Evolutionary conservation across 352 stramenopile genomes (phyloP).

Genomic region (Bremia lactucae): DNA sequence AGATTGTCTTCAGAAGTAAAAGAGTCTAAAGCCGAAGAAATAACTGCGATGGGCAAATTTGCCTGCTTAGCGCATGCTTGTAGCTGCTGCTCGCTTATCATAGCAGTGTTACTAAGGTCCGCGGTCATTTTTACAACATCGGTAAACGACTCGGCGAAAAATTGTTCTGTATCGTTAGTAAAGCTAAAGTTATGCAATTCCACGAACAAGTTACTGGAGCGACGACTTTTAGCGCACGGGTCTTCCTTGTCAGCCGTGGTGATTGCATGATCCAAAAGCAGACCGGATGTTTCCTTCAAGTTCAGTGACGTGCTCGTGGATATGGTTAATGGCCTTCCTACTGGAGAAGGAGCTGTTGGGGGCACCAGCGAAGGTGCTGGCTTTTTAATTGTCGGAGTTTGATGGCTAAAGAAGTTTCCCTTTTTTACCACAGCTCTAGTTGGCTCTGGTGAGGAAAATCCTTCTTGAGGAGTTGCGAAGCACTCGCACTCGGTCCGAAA

Average conservation of each 20-base stretch:
- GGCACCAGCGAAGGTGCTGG: slow-evolving; percentile 17
- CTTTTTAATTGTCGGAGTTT: slow-evolving; percentile 24
- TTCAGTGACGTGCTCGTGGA: slow-evolving; percentile 3
- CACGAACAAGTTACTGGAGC: slow-evolving; percentile 56
- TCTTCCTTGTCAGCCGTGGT: slow-evolving; percentile 31
- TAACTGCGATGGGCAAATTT: slow-evolving; percentile 57
- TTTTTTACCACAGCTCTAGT: slow-evolving; percentile 31
- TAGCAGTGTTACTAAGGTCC: slow-evolving; percentile 10
- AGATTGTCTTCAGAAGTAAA: slow-evolving; percentile 68
- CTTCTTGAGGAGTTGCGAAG: slow-evolving; percentile 19
- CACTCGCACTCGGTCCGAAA: slow-evolving; percentile 70
- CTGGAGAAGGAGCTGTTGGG: slow-evolving; percentile 23
- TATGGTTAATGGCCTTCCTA: slow-evolving; percentile 8
- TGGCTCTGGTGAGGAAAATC: slow-evolving; percentile 3
- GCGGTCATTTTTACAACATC: slow-evolving; percentile 35
- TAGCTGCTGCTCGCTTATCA: slow-evolving; percentile 13
- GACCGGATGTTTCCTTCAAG: slow-evolving; percentile 19
- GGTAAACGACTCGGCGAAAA: slow-evolving; percentile 48
- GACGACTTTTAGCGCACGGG: slow-evolving; percentile 19
- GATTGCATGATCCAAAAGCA: slow-evolving; percentile 15
- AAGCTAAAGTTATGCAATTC: slow-evolving; percentile 68
- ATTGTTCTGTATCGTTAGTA: slow-evolving; percentile 50
- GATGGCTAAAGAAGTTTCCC: slow-evolving; percentile 22
- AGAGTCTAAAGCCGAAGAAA: slow-evolving; percentile 53
- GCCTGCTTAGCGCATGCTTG: slow-evolving; percentile 39